These are phyloP conservation scores for Colletotrichum navitas DNA, from an alignment of 2,329 filamentous ascomycete species.

Conservation along the genomic window DNA sequence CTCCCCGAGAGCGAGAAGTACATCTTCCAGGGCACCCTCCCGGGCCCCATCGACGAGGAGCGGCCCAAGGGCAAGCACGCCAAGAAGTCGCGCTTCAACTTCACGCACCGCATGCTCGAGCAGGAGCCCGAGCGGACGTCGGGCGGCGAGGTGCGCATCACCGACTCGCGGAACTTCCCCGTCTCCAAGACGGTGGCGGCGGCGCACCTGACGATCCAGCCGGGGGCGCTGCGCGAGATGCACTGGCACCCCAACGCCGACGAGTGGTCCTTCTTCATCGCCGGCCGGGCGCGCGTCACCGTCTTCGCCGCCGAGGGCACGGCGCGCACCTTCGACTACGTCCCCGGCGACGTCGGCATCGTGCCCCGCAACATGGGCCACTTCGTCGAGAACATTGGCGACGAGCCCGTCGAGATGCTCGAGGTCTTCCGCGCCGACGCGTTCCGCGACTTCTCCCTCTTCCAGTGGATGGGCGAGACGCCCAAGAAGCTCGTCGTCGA, in stretches of 20 bases:
- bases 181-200: slow-evolving; percentile 80
- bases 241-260: slow-evolving; percentile 87
- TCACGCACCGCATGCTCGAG: slow-evolving; percentile 78
- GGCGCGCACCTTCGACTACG: slow-evolving; percentile 82
- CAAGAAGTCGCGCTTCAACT: slow-evolving; percentile 75
- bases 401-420: slow-evolving; percentile 80
- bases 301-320: slow-evolving; percentile 78
- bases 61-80: slow-evolving; percentile 70
- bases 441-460: slow-evolving; percentile 79
- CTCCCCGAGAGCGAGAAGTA: slow-evolving; percentile 78
- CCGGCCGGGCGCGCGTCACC: slow-evolving; percentile 78
- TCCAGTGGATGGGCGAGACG: slow-evolving; percentile 82
- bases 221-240: slow-evolving; percentile 81
- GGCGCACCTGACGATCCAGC: slow-evolving; percentile 77
- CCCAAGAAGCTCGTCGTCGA: slow-evolving; percentile 75
- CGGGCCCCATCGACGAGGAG: slow-evolving; percentile 75
- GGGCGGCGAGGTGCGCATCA: slow-evolving; percentile 79
- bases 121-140: slow-evolving; percentile 75
- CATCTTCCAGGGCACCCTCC: slow-evolving; percentile 79
- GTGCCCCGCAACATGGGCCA: slow-evolving; percentile 84
- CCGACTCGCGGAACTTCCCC: slow-evolving; percentile 81
- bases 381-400: slow-evolving; percentile 85
- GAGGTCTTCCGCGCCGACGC: slow-evolving; percentile 80
- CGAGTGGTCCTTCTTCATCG: slow-evolving; percentile 85
- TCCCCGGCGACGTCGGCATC: slow-evolving; percentile 80